Conservation (phyloP, 805 yeast species). For the Candida lessepsii region DNA sequence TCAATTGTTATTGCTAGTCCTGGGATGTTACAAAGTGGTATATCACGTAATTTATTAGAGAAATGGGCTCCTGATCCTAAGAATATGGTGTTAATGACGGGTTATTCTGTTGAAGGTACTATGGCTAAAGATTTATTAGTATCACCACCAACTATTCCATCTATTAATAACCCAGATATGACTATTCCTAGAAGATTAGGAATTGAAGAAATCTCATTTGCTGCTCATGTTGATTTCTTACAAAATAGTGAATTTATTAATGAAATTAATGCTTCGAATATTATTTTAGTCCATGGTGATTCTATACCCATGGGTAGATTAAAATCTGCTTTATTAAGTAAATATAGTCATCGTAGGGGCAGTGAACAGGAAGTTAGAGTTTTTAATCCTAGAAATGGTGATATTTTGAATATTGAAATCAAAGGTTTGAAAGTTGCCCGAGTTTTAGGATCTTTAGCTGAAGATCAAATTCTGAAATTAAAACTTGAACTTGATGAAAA, state of each 20-base stretch:
- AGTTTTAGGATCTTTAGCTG: conserved; percentile 55
- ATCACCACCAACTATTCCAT: conserved; percentile 89
- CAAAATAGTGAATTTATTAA: conserved; percentile 92
- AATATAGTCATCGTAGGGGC: conserved; percentile 75
- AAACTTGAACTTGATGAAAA: conserved; percentile 44
- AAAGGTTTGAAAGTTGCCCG: conserved; percentile 84
- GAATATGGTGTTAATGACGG: conserved; percentile 84
- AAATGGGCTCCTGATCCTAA: conserved; percentile 97
- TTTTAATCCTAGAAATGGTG: conserved; percentile 90
- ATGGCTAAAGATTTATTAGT: conserved; percentile 87
- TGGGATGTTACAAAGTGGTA: conserved; percentile 97
- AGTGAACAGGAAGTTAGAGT: conserved; percentile 89
- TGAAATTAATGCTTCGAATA: conserved; percentile 75
- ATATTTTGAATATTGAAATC: conserved; percentile 70
- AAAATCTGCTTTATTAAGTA: conserved; percentile 86
- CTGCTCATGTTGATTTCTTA: conserved; percentile 98
- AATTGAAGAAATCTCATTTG: conserved; percentile 94
- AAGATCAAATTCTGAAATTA: conserved; percentile 33
- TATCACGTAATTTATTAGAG: conserved; percentile 85
- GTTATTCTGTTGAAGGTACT: conserved; percentile 98
- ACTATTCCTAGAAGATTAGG: conserved; percentile 82
- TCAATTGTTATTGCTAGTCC: conserved; percentile 97
- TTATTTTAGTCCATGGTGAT: conserved; percentile 95
- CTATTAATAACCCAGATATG: conserved; percentile 75
- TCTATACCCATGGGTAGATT: conserved; percentile 98